Evolutionary conservation across 768 basidiomycete species (phyloP), one percentile per base, ranked within the genome.

Genomic region (Termitomyces heimii): DNA sequence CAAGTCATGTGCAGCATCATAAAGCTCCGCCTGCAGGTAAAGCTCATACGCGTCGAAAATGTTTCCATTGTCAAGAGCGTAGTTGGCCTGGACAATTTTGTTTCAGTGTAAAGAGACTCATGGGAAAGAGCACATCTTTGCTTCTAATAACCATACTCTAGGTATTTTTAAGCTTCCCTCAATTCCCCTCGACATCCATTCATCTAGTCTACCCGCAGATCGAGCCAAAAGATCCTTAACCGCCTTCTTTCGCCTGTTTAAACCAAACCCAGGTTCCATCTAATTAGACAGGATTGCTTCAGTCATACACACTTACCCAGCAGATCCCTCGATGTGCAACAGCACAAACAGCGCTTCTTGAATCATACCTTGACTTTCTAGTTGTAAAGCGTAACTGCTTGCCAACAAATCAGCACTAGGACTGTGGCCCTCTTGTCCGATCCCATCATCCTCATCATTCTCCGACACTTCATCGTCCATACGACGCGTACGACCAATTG

Each of bases 281-380:
- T 12, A 69, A 24, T 51, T n/a, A 51, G 26, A 40, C 26, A 18
- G 60, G 5, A 16, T 13, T 14, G 13, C 2, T n/a, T 18, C 52
- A 83, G 63, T 20, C 13, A 51, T 20, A 0, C 7, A 29, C 22
- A 71, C 88, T 58, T 64, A 95, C 95, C 91, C 88, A 24, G 78
- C 76, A 18, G 85, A 79, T 22, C 86, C 84, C 67, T 96, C 91
- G 10, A 98, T 73, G 69, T 98, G 94, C 54, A 98, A 74, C 57
- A 97, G 73, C 4, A 98, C 92, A 66, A 98, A 98, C 3, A 82
- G 80, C 5, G 94, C 89, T 70, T 93, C 90, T 65, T 92, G 86
- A 63, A 95, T 81, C 79, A 88, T 77, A 18, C 87, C 93, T 56
- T 82, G 72, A 52, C 79, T 78, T 72, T 98, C 96, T 60, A 99